These are phyloP conservation scores for Magnusiomyces tetraspermus DNA, from an alignment of 1,139 yeast genomes.

Conservation along the genomic window DNA sequence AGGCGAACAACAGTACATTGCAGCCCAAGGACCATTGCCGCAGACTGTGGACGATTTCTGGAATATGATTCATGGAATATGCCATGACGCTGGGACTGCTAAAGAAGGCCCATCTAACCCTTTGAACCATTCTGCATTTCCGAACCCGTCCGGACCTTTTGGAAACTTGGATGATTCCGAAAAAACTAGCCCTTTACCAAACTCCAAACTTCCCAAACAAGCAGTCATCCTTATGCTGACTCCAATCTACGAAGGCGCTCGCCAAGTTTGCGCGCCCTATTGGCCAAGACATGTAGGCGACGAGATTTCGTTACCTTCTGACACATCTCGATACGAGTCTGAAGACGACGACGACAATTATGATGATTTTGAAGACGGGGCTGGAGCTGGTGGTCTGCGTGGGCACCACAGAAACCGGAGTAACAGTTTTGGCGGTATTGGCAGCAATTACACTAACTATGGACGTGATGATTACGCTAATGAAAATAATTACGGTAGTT, in stretches of 20 bases:
- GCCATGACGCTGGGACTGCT: conserved; percentile 32
- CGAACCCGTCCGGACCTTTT: no score
- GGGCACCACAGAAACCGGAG: no score
- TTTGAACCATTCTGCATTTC: no score
- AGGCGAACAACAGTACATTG: conserved; percentile 38
- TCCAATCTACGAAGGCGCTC: conserved; percentile 52
- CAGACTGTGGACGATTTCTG: conserved; percentile 64
- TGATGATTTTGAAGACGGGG: background rate
- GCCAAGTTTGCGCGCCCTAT: conserved; percentile 61
- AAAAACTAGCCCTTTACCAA: no score
- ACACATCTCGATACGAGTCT: background rate
- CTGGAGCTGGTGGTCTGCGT: no score
- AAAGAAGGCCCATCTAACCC: conserved; percentile 29
- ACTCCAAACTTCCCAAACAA: no score
- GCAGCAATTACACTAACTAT: no score
- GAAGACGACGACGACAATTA: background rate
- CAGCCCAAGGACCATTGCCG: conserved; percentile 64
- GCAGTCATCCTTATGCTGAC: conserved; percentile 81
- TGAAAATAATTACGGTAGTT: no score
- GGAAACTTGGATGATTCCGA: no score
- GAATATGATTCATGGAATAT: conserved; percentile 58
- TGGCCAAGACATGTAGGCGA: conserved; percentile 47
- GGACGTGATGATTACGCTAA: no score
- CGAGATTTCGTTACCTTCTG: conserved; percentile 15
- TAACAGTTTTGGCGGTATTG: no score